Percentiles rank a stretch among this genome's conserved stretches.
Evolutionary conservation across 768 basidiomycete species (phyloP).

Genomic region (Kwoniella newhampshirensis): DNA sequence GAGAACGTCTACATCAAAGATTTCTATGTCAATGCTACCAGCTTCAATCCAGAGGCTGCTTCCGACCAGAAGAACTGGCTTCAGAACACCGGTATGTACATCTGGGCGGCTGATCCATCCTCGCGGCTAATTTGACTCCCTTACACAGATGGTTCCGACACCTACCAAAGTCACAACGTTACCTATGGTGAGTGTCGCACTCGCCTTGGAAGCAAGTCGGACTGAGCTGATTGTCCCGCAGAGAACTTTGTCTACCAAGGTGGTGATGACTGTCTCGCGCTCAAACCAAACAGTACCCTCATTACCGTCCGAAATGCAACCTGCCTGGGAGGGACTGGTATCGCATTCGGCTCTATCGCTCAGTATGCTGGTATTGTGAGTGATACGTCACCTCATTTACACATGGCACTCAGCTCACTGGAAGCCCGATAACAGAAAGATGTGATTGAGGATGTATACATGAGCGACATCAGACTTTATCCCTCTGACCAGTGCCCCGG

Average conservation of each 20-base stretch:
- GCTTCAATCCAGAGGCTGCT: slow-evolving; percentile 40
- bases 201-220: not conserved
- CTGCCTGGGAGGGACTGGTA: slow-evolving; percentile 55
- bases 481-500: slow-evolving; percentile 31
- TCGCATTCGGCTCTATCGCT: slow-evolving; percentile 56
- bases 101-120: too few relatives aligned
- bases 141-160: slow-evolving; percentile 49
- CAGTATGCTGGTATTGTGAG: slow-evolving; percentile 49
- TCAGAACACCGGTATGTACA: slow-evolving; percentile 51
- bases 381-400: not conserved
- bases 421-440: slow-evolving; percentile 12
- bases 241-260: slow-evolving; percentile 55
- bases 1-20: slow-evolving; percentile 54
- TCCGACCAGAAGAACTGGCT: slow-evolving; percentile 26
- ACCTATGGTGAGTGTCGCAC: slow-evolving; percentile 42
- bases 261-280: slow-evolving; percentile 56
- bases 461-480: slow-evolving; percentile 29
- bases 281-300: slow-evolving; percentile 57
- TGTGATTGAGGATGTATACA: slow-evolving; percentile 29
- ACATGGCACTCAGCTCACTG: not conserved
- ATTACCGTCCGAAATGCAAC: slow-evolving; percentile 55
- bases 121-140: too few relatives aligned
- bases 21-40: slow-evolving; percentile 56
- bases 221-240: not conserved
- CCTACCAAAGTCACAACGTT: slow-evolving; percentile 55